phyloP scores from a whole-genome alignment of 371 early-diverging fungal species.

The Conidiobolus incongruus region DNA sequence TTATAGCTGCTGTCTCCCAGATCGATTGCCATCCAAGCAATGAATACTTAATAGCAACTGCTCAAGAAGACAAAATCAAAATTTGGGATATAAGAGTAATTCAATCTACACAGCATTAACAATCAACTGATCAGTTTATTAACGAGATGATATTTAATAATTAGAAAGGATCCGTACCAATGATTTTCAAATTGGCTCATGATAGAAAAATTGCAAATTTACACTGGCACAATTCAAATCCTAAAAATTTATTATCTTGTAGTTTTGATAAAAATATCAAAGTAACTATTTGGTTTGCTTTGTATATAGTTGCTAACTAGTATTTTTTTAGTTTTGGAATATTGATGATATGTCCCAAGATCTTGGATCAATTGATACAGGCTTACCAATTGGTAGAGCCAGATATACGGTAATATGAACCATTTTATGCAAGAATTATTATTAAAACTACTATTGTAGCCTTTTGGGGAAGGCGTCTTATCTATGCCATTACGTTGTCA shows the following conservation, averaged over 20 bases:
- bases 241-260: slow-evolving; percentile 59
- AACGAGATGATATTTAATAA: no score
- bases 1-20: slow-evolving; percentile 58
- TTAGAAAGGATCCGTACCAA: slow-evolving; percentile 52
- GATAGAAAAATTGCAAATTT: slow-evolving; percentile 66
- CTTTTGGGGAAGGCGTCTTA: slow-evolving; percentile 60
- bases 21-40: slow-evolving; percentile 66
- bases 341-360: slow-evolving; percentile 32
- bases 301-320: background rate
- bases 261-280: slow-evolving; percentile 57
- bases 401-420: slow-evolving; percentile 27
- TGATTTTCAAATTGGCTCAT: slow-evolving; percentile 44
- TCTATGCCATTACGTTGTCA: slow-evolving; percentile 70
- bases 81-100: slow-evolving; percentile 66
- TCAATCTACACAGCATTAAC: background rate
- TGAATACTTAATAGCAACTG: slow-evolving; percentile 51
- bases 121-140: background rate
- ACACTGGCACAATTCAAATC: slow-evolving; percentile 56
- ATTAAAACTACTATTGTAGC: slow-evolving; percentile 12
- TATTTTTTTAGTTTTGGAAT: slow-evolving; percentile 46
- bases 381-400: slow-evolving; percentile 64
- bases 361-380: slow-evolving; percentile 39
- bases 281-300: slow-evolving; percentile 12
- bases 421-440: no score
- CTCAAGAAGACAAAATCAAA: slow-evolving; percentile 60